Evolutionary conservation across 352 stramenopile species (phyloP), one percentile per base, ranked within the genome.

Genomic region (Globisporangium perplexum): DNA sequence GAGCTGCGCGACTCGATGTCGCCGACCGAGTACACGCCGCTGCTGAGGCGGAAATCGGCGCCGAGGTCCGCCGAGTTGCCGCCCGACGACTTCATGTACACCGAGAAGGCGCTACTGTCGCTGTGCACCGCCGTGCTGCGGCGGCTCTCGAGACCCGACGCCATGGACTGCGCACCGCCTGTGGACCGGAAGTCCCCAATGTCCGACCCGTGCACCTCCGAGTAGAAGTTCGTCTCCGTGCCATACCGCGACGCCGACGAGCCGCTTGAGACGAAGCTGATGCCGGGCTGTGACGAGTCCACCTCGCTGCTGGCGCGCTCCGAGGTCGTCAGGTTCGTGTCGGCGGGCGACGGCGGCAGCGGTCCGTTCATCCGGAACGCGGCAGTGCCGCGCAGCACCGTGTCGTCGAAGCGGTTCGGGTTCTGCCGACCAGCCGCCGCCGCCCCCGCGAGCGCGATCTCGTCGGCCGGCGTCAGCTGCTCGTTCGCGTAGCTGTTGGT

Each of bases 91-190:
- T 76, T 66, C 51, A 68, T 53, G 18, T 42, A 77, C 12, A 76
- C 60, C 7, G 67, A 76, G 53, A 75, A 82, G 22, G 65, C 59
- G 48, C 64, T 69, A 46, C 66, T 68, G 7, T 61, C 68, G 3
- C 66, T 62, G 46, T 67, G 64, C 24, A 63, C 66, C 1, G 55
- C 62, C 6, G 57, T 62, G 14, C 28, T 57, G 23, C 51, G 51
- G 7, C 36, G 24, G 10, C 22, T 26, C 41, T 43, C 49, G 10
- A 49, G 31, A 3, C 38, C 39, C 30, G 49, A 58, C 28, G 47
- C 15, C 31, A 62, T 50, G 20, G 49, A 58, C 30, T 33, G 35
- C 33, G 39, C 23, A 2, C 56, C 56, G n/a, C 41, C 50, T 2
- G 66, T 77, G 20, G 60, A 56, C 4, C 69, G 62, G 10, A 47